A percentile compares a stretch with the other conserved stretches of the same genome.
Evolutionary conservation across 1,284 basidiomycete genomes (phyloP).

Genomic region (Chiua sp.): DNA sequence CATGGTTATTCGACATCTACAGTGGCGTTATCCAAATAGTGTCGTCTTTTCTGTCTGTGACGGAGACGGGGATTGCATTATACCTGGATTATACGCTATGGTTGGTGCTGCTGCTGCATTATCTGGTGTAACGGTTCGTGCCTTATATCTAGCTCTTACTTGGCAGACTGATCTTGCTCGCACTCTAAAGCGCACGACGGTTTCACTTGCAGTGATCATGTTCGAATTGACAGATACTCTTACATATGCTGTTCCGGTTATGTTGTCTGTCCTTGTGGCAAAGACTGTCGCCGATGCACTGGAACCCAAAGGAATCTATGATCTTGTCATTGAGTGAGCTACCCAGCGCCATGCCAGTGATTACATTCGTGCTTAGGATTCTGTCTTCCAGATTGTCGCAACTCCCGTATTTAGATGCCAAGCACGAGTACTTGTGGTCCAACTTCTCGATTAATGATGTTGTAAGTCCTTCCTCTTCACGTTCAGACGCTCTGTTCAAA

Average conservation of each 20-base stretch:
- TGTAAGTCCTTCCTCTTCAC: constrained; percentile 48
- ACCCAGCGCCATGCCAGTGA: constrained; percentile 9
- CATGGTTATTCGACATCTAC: constrained; percentile 81
- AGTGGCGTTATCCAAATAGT: constrained; percentile 68
- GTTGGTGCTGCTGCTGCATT: constrained; percentile 89
- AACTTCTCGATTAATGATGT: constrained; percentile 76
- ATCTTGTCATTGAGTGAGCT: constrained; percentile 87
- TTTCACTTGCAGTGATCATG: constrained; percentile 97
- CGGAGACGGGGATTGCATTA: constrained; percentile 70
- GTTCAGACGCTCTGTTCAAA: background rate
- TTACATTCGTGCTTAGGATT: background rate
- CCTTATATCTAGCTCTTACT: constrained; percentile 1
- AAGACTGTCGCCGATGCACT: constrained; percentile 94
- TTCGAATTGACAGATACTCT: constrained; percentile 96
- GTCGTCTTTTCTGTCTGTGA: constrained; percentile 71
- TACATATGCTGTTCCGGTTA: constrained; percentile 95
- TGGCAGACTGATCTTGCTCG: constrained; percentile 14
- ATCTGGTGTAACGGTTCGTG: constrained; percentile 83
- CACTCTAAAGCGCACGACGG: constrained; percentile 71
- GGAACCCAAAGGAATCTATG: constrained; percentile 95
- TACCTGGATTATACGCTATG: constrained; percentile 92
- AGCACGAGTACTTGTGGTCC: constrained; percentile 90
- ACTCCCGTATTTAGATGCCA: constrained; percentile 91
- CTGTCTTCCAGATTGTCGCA: constrained; percentile 57
- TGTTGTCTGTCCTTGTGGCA: constrained; percentile 89